Base-by-base conservation (phyloP, 78 protist species). In the Chrysochromulina tobinii region DNA sequence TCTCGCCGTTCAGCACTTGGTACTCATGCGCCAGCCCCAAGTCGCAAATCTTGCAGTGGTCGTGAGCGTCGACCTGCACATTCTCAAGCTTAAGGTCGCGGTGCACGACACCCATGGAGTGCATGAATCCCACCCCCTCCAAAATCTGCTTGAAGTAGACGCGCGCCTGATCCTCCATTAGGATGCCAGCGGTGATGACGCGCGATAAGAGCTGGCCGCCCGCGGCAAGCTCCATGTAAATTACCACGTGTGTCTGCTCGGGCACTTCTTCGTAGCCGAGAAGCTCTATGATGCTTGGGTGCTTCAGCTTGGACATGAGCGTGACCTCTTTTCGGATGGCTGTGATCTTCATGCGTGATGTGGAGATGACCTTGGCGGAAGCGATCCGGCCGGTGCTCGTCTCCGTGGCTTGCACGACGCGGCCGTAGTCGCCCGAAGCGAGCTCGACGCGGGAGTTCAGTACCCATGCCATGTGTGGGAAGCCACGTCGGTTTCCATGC, bases 1-100 rank as follows among this genome's bases (percentile, higher is more conserved):
- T 15, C 25, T 8, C 9, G 1, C 17, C 15, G 79, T 20, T 64
- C 2, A 14, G 0, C 14, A 14, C 38, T 3, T 77, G 61, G 77
- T 69, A 67, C 73, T 55, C 61, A 18, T 91, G 17, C 50, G 94
- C 25, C n/a, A 95, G 89, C 21, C 97, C 97, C 50, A 95, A 95
- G 81, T 95, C 97, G 55, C 68, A 38, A 14, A 96, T 92, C 77
- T 96, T 96, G 75, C 94, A 61, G 55, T 0, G 17, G 55, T 87
- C 96, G 15, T 92, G 21, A 23, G 9, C 73, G 66, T 91, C 92
- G 17, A 95, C 59, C 50, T 95, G 90, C 68, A 96, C 68, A 61
- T 94, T 94, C 92, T 96, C 96, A 11, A 95, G 96, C 93, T 95
- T 95, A 18, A 92, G 77, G 55, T 92, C 94, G 9, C 94, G 61